These are phyloP conservation scores for Pythium aquatile DNA, from an alignment of 352 stramenopile species.

Conservation along the genomic window DNA sequence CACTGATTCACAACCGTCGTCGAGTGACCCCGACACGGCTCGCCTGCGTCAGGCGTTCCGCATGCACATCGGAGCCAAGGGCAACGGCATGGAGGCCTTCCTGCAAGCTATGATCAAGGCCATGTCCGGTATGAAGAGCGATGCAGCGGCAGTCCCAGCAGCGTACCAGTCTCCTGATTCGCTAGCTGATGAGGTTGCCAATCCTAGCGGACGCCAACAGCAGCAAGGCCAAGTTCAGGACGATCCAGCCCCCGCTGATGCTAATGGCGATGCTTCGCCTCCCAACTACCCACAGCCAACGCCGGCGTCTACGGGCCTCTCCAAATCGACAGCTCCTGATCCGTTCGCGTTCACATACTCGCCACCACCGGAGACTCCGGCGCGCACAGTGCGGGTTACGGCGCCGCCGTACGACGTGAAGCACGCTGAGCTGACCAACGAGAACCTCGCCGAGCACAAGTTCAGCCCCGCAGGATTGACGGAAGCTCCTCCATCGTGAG, in stretches of 20 bases:
- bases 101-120: slow-evolving; percentile 13
- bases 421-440: not conserved
- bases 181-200: not conserved
- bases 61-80: slow-evolving; percentile 18
- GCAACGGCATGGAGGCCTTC: slow-evolving; percentile 19
- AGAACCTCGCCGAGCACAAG: not conserved
- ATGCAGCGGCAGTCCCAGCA: not conserved
- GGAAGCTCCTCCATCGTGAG: not conserved
- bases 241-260: not conserved
- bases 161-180: not conserved
- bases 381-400: not conserved
- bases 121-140: not conserved
- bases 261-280: not conserved
- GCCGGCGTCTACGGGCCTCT: not conserved
- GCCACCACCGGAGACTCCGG: not conserved
- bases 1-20: not conserved
- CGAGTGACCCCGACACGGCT: not conserved
- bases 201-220: not conserved
- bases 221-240: not conserved
- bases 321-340: not conserved
- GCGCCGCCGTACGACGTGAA: not conserved
- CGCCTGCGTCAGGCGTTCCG: slow-evolving; percentile 12
- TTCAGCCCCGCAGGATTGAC: not conserved
- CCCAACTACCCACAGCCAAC: not conserved
- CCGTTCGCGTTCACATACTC: not conserved